Evolutionary conservation across 2,329 filamentous ascomycete species (phyloP).

Genomic region (Venturia carpophila): DNA sequence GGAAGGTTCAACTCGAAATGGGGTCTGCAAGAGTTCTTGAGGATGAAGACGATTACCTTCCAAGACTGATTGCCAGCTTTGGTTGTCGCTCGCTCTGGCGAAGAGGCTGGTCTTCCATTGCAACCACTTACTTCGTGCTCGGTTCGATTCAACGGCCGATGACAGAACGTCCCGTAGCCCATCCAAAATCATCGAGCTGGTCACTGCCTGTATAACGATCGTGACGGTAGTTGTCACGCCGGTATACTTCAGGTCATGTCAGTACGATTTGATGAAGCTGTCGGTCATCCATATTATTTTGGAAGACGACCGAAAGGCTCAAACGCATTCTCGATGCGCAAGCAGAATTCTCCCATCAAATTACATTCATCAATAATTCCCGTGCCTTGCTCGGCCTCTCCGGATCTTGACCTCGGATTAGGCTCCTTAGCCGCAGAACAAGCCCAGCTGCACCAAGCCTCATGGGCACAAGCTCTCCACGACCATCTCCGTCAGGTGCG

Average conservation of each 20-base stretch:
- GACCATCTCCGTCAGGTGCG: not conserved
- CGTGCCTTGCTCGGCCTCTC: not conserved
- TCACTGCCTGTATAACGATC: not conserved
- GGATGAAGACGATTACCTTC: conserved; percentile 36
- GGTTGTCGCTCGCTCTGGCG: not conserved
- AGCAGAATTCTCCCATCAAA: too few species aligned
- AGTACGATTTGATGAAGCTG: too few species aligned
- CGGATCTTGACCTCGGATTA: not conserved
- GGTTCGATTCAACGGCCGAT: not conserved
- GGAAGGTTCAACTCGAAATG: conserved; percentile 40
- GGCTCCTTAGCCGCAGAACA: not conserved
- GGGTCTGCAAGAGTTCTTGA: conserved; percentile 42
- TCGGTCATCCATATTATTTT: too few species aligned
- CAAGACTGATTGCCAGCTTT: conserved; percentile 20
- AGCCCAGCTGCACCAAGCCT: not conserved
- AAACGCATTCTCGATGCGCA: not conserved
- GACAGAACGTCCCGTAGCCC: not conserved
- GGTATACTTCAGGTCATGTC: not conserved
- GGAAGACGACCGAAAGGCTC: not conserved
- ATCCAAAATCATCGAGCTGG: not conserved
- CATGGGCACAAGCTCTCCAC: not conserved
- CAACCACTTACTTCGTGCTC: not conserved
- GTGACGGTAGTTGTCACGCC: too few species aligned
- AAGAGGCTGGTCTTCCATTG: not conserved
- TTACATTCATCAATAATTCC: too few species aligned